Evolutionary conservation across 1,284 basidiomycete genomes (phyloP).

Genomic region (Athelia sp.): DNA sequence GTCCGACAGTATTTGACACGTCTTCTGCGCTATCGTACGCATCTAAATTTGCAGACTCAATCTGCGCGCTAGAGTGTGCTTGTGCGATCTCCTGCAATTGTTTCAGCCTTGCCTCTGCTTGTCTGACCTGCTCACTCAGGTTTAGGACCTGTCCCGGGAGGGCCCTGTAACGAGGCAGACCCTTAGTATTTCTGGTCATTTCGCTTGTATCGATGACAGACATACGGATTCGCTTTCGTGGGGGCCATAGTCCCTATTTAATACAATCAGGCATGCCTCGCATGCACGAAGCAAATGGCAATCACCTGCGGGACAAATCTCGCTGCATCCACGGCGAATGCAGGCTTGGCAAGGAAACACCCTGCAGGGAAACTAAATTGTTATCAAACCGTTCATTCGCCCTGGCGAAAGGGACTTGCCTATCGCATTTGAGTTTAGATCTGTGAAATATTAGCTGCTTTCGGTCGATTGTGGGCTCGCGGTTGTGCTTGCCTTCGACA

Average conservation of each 20-base stretch:
- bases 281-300: background rate
- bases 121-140: slow-evolving; percentile 40
- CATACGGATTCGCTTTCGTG: slow-evolving; percentile 51
- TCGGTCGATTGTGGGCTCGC: no score
- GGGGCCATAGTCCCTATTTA: slow-evolving; percentile 39
- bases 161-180: slow-evolving; percentile 26
- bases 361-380: slow-evolving; percentile 17
- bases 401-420: slow-evolving; percentile 23
- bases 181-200: background rate
- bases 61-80: slow-evolving; percentile 32
- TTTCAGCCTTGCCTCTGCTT: slow-evolving; percentile 40
- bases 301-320: slow-evolving; percentile 46
- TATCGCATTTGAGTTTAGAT: slow-evolving; percentile 51
- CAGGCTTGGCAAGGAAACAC: slow-evolving; percentile 50
- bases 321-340: slow-evolving; percentile 40
- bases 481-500: background rate
- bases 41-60: slow-evolving; percentile 11
- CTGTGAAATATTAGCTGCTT: slow-evolving; percentile 19
- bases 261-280: background rate
- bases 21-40: slow-evolving; percentile 11
- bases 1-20: slow-evolving; percentile 33
- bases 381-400: background rate
- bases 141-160: slow-evolving; percentile 41
- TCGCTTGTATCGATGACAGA: no score
- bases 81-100: slow-evolving; percentile 40